Evolutionary conservation across 2,329 filamentous ascomycete genomes (phyloP).

Genomic region (Fusarium buharicum): DNA sequence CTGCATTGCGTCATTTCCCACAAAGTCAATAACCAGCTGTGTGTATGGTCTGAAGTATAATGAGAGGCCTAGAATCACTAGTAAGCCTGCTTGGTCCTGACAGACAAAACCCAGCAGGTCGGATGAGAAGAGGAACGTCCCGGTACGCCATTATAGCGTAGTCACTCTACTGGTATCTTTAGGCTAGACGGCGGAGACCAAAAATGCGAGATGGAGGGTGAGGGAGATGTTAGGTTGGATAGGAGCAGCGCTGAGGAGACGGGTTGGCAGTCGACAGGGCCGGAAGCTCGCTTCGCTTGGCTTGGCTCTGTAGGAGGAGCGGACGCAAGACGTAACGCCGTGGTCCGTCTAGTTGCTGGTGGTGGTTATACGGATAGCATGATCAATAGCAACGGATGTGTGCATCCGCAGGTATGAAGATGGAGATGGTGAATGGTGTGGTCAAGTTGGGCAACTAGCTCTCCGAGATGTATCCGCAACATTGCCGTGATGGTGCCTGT

Average conservation of each 20-base stretch:
- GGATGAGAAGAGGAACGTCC: conserved; percentile 39
- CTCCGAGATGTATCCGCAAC: background rate
- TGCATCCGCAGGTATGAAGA: too few relatives aligned
- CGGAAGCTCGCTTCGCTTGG: conserved; percentile 12
- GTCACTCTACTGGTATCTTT: conserved; percentile 30
- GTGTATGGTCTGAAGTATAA: background rate
- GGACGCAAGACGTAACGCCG: conserved; percentile 27
- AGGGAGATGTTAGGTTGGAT: conserved; percentile 15
- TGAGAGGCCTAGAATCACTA: background rate
- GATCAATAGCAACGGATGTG: too few relatives aligned
- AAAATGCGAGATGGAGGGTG: conserved; percentile 3
- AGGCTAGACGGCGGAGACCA: conserved; percentile 11
- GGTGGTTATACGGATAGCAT: conserved; percentile 1
- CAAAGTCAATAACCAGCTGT: background rate
- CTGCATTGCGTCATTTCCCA: background rate
- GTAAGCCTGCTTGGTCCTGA: background rate
- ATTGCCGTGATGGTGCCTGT: conserved; percentile 9
- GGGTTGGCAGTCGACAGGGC: conserved; percentile 32
- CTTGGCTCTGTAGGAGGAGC: conserved; percentile 17
- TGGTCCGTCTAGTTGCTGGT: conserved; percentile 1
- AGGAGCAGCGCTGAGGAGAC: conserved; percentile 20
- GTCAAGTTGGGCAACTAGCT: background rate
- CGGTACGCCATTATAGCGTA: conserved; percentile 40
- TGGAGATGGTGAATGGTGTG: conserved; percentile 14
- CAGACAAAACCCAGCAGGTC: conserved; percentile 33